Percentiles rank a stretch among this genome's conserved stretches.
These are phyloP conservation scores for Pleurozium schreberi DNA, from an alignment of 225 moss, liverwort and hornwort species.

Conservation along the genomic window DNA sequence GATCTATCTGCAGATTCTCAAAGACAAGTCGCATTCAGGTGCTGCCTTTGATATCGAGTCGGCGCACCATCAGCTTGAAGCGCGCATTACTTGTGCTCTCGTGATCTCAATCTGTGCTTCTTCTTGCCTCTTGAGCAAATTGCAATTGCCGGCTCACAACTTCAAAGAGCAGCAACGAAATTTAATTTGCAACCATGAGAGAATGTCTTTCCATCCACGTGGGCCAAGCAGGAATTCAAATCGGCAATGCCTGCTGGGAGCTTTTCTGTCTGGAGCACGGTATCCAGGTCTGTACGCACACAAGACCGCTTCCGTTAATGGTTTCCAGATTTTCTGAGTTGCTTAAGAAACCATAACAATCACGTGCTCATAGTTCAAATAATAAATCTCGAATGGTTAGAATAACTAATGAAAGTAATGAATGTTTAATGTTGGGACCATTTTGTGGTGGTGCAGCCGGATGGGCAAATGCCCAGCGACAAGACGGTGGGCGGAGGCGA, in stretches of 20 bases:
- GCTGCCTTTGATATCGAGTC: not conserved
- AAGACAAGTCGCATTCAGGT: not conserved
- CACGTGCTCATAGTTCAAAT: no score
- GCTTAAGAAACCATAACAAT: not conserved
- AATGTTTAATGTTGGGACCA: not conserved
- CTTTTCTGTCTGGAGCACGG: constrained; percentile 25
- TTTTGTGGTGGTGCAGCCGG: not conserved
- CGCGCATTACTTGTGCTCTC: not conserved
- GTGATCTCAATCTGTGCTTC: not conserved
- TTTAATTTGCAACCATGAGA: constrained; percentile 3
- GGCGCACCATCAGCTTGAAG: not conserved
- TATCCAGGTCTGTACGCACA: constrained; percentile 2
- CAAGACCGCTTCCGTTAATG: not conserved
- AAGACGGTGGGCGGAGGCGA: not conserved
- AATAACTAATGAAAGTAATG: not conserved
- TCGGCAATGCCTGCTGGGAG: constrained; percentile 39
- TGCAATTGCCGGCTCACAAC: not conserved
- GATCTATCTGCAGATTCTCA: not conserved
- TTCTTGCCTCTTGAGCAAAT: not conserved
- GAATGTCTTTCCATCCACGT: constrained; percentile 43
- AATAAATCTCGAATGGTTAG: not conserved
- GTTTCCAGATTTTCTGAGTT: not conserved
- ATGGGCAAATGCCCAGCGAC: not conserved
- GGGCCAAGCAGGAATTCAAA: constrained; percentile 33
- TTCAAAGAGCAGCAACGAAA: not conserved